Evolutionary conservation across 495 filamentous ascomycete species (phyloP), one percentile per base, ranked within the genome.

Genomic region (Viridothelium virens): DNA sequence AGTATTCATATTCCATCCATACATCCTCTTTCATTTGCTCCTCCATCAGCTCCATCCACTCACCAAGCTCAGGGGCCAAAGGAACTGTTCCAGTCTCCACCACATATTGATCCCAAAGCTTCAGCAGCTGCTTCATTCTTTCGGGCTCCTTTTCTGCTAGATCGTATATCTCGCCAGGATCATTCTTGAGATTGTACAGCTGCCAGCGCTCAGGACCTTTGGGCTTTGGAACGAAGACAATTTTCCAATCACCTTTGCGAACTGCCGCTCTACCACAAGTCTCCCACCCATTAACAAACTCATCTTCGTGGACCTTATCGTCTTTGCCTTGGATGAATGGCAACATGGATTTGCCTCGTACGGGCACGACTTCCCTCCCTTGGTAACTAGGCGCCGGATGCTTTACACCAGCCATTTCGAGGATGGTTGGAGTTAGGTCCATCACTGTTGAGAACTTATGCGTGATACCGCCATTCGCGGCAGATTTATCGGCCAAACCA

Each of bases 1-100:
- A 87, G 61, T 87, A 87, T 75, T 86, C 84, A 74, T 84, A 87
- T 78, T 87, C 84, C 78, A 87, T 87, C 85, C 85, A 87, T 4
- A 79, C 83, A 74, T 86, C 83, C 71, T 87, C 85, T 1, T 79
- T 79, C 85, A 87, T 87, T 79, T 87, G 85, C 56, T 81, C 83
- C 76, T 87, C 85, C 65, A 81, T 86, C 2, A 83, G 84, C 62
- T 82, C 82, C 31, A 87, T 74, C 76, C 75, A 81, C 44, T 77
- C 71, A 2, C 79, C 79, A 74, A 81, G 64, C 63, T 72, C 74
- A 31, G 73, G 73, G 46, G 71, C 71, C 53, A 74, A 48, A 34
- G 72, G 72, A n/a, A 85, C 75, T 1, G 86, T 83, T 2, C 85
- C 85, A 0, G 83, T 85, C 73, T 87, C 85, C 12, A 86, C 67